phyloP scores from a whole-genome alignment of 208 protist species.

The Herpetomonas samuelpessoai region DNA sequence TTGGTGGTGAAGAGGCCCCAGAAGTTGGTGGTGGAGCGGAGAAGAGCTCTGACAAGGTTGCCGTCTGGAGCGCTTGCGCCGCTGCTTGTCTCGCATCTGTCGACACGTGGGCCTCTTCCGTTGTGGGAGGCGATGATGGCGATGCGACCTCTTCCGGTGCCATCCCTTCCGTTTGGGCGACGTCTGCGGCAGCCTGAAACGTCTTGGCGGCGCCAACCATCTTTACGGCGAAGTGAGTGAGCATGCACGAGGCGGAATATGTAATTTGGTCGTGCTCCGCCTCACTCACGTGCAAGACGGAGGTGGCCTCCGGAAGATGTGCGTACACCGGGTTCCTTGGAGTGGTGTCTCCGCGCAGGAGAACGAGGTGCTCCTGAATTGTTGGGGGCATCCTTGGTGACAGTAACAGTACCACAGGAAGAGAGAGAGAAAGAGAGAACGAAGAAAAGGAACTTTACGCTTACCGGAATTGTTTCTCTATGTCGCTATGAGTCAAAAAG shows the following conservation, averaged over 20 bases:
- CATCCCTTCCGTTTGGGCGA: not conserved
- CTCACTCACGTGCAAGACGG: not conserved
- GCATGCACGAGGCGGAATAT: not conserved
- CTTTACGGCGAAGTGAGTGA: not conserved
- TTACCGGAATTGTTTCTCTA: not conserved
- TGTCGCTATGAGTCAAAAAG: no score
- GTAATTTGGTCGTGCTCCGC: not conserved
- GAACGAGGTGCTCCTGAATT: not conserved
- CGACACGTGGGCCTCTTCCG: no score
- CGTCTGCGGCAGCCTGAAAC: not conserved
- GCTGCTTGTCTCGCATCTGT: not conserved
- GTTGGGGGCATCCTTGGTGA: not conserved
- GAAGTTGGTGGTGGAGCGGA: not conserved
- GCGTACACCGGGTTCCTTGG: not conserved
- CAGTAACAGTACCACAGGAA: not conserved
- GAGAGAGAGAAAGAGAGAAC: not conserved
- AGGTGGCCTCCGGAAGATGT: not conserved
- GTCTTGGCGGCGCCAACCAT: not conserved
- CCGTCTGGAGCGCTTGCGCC: not conserved
- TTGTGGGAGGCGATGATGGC: no score
- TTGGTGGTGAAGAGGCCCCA: not conserved
- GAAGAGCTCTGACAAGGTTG: not conserved
- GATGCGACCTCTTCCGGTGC: not conserved
- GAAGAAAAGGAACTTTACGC: no score
- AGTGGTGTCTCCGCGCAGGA: no score